A percentile compares a stretch with the other conserved stretches of the same genome.
phyloP scores from a whole-genome alignment of 176 grass and related monocot genomes.

The Secale cereale region DNA sequence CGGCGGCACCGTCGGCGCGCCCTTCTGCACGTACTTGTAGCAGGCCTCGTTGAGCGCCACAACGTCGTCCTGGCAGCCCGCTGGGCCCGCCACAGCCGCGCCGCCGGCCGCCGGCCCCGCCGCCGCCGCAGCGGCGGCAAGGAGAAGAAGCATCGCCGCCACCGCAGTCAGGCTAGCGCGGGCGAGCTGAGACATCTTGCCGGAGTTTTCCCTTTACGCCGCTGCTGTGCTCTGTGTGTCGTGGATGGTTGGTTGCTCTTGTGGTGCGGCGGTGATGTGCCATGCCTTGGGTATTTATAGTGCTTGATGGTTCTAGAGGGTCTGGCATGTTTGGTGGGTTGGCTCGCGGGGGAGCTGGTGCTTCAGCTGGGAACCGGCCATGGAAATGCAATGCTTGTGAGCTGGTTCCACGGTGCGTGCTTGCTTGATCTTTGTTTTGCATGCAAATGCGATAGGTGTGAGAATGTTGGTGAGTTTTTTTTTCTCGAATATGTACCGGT shows the following conservation, averaged over 20 bases:
- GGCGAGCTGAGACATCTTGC: conserved; percentile 18
- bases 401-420: background rate
- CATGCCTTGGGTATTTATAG: conserved; percentile 12
- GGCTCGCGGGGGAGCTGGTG: background rate
- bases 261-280: background rate
- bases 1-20: background rate
- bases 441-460: background rate
- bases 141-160: conserved; percentile 4
- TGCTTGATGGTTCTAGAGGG: background rate
- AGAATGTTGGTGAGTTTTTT: too few species aligned
- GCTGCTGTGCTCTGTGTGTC: background rate
- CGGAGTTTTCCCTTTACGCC: background rate
- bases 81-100: background rate
- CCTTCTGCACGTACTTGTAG: conserved; percentile 20
- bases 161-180: background rate
- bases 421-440: background rate
- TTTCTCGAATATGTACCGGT: too few species aligned
- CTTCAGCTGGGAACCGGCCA: background rate
- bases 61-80: background rate
- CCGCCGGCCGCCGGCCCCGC: background rate
- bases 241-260: background rate
- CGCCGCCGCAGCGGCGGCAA: background rate
- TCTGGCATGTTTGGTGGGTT: background rate
- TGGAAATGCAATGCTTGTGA: conserved; percentile 14
- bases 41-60: conserved; percentile 3